Evolutionary conservation across 2,329 filamentous ascomycete species (phyloP).

Genomic region (Orbilia oligospora): DNA sequence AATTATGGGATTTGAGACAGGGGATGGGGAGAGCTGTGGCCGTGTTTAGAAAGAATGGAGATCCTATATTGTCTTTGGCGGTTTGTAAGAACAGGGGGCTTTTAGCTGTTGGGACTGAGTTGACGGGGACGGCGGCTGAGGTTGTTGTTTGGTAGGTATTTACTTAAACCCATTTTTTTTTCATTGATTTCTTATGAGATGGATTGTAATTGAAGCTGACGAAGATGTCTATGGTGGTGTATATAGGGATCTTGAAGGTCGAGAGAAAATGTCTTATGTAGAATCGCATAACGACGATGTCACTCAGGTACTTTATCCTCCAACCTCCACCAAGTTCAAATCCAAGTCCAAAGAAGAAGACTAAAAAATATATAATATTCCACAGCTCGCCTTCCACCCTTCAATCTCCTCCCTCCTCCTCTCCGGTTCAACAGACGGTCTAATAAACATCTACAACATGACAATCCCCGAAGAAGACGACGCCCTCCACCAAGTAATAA

Average conservation of each 20-base stretch:
- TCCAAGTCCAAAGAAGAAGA: not conserved
- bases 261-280: slow-evolving; percentile 71
- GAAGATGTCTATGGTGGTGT: slow-evolving; percentile 66
- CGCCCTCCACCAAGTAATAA: slow-evolving; percentile 82
- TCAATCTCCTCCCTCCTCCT: slow-evolving; percentile 75
- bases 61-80: slow-evolving; percentile 77
- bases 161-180: not conserved
- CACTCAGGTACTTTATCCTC: slow-evolving; percentile 70
- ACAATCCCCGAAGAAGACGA: slow-evolving; percentile 76
- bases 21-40: slow-evolving; percentile 69
- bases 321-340: not conserved
- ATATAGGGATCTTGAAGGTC: slow-evolving; percentile 45
- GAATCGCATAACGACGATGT: slow-evolving; percentile 79
- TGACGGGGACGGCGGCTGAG: slow-evolving; percentile 75
- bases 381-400: slow-evolving; percentile 75
- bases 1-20: slow-evolving; percentile 76
- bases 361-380: not conserved
- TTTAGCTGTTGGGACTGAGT: slow-evolving; percentile 80
- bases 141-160: slow-evolving; percentile 73
- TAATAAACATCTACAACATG: slow-evolving; percentile 81
- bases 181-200: too few species aligned
- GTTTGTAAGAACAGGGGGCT: slow-evolving; percentile 73
- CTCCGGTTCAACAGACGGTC: slow-evolving; percentile 83
- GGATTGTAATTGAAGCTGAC: slow-evolving; percentile 64
- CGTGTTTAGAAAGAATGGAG: slow-evolving; percentile 67